Percentiles rank a stretch among this genome's conserved stretches.
These are phyloP conservation scores for Saccharomycopsis sp. DNA, from an alignment of 805 yeast species.

Conservation along the genomic window DNA sequence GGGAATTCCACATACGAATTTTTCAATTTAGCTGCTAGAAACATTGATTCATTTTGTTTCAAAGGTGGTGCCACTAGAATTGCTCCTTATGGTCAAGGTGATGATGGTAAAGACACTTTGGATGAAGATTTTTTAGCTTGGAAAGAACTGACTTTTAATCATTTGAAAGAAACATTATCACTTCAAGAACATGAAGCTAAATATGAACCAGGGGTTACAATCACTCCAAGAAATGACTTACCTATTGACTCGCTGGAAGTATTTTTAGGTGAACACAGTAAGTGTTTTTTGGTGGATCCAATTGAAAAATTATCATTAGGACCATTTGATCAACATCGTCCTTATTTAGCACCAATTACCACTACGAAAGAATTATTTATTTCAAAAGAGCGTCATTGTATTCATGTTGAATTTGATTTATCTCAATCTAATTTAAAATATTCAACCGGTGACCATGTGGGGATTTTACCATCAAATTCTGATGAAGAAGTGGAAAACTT, in stretches of 20 bases:
- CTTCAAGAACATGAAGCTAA: slow-evolving; percentile 74
- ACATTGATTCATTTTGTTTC: slow-evolving; percentile 41
- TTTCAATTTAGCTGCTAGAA: slow-evolving; percentile 75
- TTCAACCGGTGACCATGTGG: slow-evolving; percentile 94
- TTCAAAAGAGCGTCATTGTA: slow-evolving; percentile 62
- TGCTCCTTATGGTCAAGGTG: slow-evolving; percentile 85
- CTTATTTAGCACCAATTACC: slow-evolving; percentile 67
- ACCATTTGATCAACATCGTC: slow-evolving; percentile 77
- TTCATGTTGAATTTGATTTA: slow-evolving; percentile 85
- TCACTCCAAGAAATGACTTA: slow-evolving; percentile 34
- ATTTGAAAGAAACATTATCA: slow-evolving; percentile 53
- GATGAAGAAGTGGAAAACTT: slow-evolving; percentile 66
- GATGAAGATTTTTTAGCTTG: slow-evolving; percentile 93
- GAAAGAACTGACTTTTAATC: slow-evolving; percentile 74
- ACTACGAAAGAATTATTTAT: slow-evolving; percentile 61
- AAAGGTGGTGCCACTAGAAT: slow-evolving; percentile 66
- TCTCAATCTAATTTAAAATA: slow-evolving; percentile 69
- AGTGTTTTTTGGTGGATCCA: slow-evolving; percentile 38
- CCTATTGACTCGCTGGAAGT: slow-evolving; percentile 38
- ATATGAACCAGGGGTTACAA: slow-evolving; percentile 61
- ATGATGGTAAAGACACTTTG: slow-evolving; percentile 89
- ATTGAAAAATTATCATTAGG: slow-evolving; percentile 37
- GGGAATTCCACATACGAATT: slow-evolving; percentile 95
- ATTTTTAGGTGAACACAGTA: slow-evolving; percentile 78
- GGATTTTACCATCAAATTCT: slow-evolving; percentile 89